Evolutionary conservation across 1,284 basidiomycete species (phyloP).

Genomic region (Meripilus lineatus): DNA sequence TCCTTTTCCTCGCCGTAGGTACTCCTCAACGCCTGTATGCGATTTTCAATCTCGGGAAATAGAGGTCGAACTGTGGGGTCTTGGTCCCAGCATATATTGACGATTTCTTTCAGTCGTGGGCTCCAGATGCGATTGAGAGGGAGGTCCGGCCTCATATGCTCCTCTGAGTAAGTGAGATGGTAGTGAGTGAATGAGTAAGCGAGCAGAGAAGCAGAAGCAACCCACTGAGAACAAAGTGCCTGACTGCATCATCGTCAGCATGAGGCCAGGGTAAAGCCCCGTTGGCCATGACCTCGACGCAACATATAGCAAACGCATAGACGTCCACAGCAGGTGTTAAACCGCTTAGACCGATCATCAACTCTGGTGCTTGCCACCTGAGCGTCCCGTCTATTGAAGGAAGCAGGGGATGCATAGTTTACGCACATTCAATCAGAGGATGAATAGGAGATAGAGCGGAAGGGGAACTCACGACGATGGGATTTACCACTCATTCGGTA

Average conservation of each 20-base stretch:
- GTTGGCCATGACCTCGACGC: conserved; percentile 63
- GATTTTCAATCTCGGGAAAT: conserved; percentile 41
- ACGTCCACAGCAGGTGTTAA: conserved; percentile 62
- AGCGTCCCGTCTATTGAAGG: conserved; percentile 46
- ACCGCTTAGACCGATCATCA: conserved; percentile 46
- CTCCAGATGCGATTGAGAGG: conserved; percentile 32
- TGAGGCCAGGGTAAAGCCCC: conserved; percentile 59
- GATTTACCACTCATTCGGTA: conserved; percentile 51
- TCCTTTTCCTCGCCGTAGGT: conserved; percentile 26
- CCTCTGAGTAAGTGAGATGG: conserved; percentile 31
- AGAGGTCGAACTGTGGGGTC: conserved; percentile 40
- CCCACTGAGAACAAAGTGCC: conserved; percentile 58
- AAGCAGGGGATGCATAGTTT: not conserved
- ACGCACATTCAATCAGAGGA: conserved; percentile 1
- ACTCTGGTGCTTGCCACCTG: conserved; percentile 73
- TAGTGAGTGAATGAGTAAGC: not conserved
- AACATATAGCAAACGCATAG: conserved; percentile 70
- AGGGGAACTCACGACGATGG: conserved; percentile 45
- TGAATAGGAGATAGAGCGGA: not conserved
- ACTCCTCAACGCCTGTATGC: conserved; percentile 33
- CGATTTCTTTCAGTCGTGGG: conserved; percentile 30
- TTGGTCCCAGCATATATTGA: conserved; percentile 46
- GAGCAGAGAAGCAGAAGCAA: conserved; percentile 7
- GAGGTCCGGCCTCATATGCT: conserved; percentile 49
- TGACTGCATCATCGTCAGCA: conserved; percentile 54